These are phyloP conservation scores for Termitomyces sp. DNA, from an alignment of 768 basidiomycete genomes.

Conservation along the genomic window DNA sequence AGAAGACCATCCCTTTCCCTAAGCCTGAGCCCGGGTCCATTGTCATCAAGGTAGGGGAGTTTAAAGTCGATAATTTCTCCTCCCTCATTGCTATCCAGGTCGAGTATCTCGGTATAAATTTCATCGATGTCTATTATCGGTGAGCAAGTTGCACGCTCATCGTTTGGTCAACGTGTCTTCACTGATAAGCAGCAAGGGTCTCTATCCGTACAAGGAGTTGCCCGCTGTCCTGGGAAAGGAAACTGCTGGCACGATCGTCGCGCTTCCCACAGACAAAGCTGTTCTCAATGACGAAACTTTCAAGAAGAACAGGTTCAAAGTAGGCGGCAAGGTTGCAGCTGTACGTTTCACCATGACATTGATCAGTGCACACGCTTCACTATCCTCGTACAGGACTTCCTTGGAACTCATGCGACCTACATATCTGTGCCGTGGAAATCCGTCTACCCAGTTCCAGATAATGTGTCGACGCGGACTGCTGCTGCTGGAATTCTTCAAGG, in stretches of 20 bases:
- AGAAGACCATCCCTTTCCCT: conserved; percentile 63
- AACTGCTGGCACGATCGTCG: conserved; percentile 69
- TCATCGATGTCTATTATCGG: conserved; percentile 82
- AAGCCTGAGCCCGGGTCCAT: conserved; percentile 56
- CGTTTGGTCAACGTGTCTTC: background rate
- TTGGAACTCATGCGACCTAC: conserved; percentile 68
- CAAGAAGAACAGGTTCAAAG: conserved; percentile 57
- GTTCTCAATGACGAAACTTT: conserved; percentile 60
- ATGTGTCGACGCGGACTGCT: conserved; percentile 54
- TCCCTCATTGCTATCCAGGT: conserved; percentile 34
- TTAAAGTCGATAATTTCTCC: background rate
- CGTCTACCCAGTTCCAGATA: conserved; percentile 62
- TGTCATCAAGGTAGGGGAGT: conserved; percentile 34
- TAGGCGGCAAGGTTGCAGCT: conserved; percentile 72
- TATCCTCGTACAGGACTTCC: conserved; percentile 31
- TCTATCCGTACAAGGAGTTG: conserved; percentile 56
- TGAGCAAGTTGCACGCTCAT: conserved; percentile 21
- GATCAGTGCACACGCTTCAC: background rate
- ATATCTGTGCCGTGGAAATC: conserved; percentile 58
- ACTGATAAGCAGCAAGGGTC: conserved; percentile 44
- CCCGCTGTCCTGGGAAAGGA: conserved; percentile 78
- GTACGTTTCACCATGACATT: conserved; percentile 33
- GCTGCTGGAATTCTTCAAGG: conserved; percentile 73
- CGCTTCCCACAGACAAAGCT: conserved; percentile 62
- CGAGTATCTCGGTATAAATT: conserved; percentile 82